Evolutionary conservation across 2,329 filamentous ascomycete species (phyloP), one percentile per base, ranked within the genome.

Genomic region (Xylaria sp.): DNA sequence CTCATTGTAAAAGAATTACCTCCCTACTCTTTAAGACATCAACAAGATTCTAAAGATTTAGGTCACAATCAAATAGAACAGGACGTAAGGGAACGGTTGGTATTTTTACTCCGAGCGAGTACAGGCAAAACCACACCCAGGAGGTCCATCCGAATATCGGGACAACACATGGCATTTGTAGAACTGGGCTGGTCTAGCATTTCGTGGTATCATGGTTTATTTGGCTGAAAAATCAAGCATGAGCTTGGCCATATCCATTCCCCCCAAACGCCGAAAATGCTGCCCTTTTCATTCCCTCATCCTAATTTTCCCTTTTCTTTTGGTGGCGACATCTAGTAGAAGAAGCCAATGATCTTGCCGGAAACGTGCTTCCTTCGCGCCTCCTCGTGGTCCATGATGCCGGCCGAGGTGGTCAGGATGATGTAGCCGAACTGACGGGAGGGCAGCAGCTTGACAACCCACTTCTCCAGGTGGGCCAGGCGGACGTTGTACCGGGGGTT

Each of bases 341-440:
- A 97, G 89, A 97, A 99, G 72, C 94, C 94, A 71, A 97, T 91
- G 80, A 99, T 91, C 88, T 99, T 99, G 81, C 94, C 94, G 69
- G 93, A 88, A 75, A 97, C 94, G 84, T 99, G 94, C 88, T 97
- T 97, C 79, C 94, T 86, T 76, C 94, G 86, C 69, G 94, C 94
- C 88, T 99, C 94, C 86, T 99, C 94, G 84, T 99, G 94, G 84
- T 99, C 94, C 93, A 99, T 97, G 80, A 99, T 99, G 78, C 94
- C 94, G 64, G 94, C 92, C 59, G 92, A 97, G 80, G 94, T 99
- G 78, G 94, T 99, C 73, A 99, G 89, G 80, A 99, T 92, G 74
- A 99, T 91, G 83, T 92, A 97, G 74, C 94, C 94, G 86, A 99
- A 99, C 83, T 99, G 94, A 97, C 94, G 94, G 67, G 94, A 92